Evolutionary conservation across 2,329 filamentous ascomycete genomes (phyloP), one percentile per base, ranked within the genome.

Genomic region (Colletotrichum trifolii): DNA sequence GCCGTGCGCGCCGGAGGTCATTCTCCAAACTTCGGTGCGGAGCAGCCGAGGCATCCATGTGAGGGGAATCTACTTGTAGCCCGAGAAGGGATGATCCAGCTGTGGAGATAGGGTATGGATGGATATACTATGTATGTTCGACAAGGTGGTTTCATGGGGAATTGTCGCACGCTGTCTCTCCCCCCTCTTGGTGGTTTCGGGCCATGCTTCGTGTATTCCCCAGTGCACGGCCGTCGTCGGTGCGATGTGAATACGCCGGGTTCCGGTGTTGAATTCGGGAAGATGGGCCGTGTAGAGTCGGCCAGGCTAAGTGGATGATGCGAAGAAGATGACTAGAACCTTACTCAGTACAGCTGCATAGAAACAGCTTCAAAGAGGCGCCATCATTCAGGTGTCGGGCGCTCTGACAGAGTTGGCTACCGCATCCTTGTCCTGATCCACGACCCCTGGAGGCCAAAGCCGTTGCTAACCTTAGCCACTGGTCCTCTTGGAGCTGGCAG

Each of bases 11-110:
- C 34, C 47, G 42, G 52, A 62, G 47, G 36, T 62, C 17, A 46
- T 53, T n/a, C 52, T 38, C 59, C 47, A 57, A 49, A 48, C 38
- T 52, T 8, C 45, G 59, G 58, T 47, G 47, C 63, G 59, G 63
- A 63, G 25, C 25, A 25, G 63, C 63, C 63, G 63, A 66, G 63
- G 63, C 40, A 57, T 40, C 42, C 63, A 63, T 40, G 42, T 66
- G 58, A 66, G 63, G 63, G 58, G 45, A 48, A 57, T 46, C 48
- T 56, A 5, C 25, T 25, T 25, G 25, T 25, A 25, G 25, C 25
- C 4, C 25, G 25, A 25, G 15, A 9, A 35, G 35, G 40, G 45
- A 42, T 39, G 12, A 17, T 5, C n/a, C 13, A 39, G 46, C 39
- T 40, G 25, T 55, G 13, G 12, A 40, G 36, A 25, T 9, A 48